Conservation (phyloP, 1,139 yeast species). For the Debaryomyces nepalensis region DNA sequence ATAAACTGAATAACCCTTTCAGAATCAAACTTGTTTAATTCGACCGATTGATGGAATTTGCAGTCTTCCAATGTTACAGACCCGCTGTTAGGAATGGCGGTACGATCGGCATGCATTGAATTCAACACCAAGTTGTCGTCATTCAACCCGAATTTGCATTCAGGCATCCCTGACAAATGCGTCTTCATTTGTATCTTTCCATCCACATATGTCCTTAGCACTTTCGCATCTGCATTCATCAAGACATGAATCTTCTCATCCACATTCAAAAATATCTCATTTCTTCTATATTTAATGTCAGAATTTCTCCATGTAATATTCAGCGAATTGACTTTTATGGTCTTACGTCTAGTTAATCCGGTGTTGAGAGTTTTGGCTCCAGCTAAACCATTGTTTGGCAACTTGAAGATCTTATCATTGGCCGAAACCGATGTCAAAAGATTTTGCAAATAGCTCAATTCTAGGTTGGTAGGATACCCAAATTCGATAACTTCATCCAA, state of each 20-base stretch:
- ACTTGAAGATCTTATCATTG: constrained; percentile 30
- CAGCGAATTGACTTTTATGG: constrained; percentile 13
- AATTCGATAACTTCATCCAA: constrained; percentile 79
- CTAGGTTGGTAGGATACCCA: constrained; percentile 82
- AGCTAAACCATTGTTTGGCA: constrained; percentile 19
- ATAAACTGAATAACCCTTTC: constrained; percentile 72
- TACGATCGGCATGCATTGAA: constrained; percentile 15
- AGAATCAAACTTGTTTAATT: constrained; percentile 67
- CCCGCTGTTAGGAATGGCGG: constrained; percentile 31
- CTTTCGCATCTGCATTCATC: constrained; percentile 61
- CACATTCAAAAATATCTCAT: constrained; percentile 79
- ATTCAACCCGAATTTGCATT: constrained; percentile 65
- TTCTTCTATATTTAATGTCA: constrained; percentile 78
- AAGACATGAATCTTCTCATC: constrained; percentile 75
- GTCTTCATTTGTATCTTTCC: constrained; percentile 77
- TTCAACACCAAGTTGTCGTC: constrained; percentile 41
- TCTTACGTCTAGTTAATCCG: constrained; percentile 14
- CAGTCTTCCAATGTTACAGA: constrained; percentile 72
- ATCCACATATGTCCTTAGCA: constrained; percentile 73
- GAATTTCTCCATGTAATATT: constrained; percentile 67
- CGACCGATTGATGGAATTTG: constrained; percentile 88
- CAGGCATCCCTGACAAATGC: constrained; percentile 76
- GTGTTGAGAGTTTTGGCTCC: constrained; percentile 9
- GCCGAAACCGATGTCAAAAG: constrained; percentile 28
- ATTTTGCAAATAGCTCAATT: constrained; percentile 42